Percentiles rank a stretch among this genome's conserved stretches.
Conservation (phyloP, 2,329 filamentous ascomycete genomes). For the Teratosphaeria epicoccoides region DNA sequence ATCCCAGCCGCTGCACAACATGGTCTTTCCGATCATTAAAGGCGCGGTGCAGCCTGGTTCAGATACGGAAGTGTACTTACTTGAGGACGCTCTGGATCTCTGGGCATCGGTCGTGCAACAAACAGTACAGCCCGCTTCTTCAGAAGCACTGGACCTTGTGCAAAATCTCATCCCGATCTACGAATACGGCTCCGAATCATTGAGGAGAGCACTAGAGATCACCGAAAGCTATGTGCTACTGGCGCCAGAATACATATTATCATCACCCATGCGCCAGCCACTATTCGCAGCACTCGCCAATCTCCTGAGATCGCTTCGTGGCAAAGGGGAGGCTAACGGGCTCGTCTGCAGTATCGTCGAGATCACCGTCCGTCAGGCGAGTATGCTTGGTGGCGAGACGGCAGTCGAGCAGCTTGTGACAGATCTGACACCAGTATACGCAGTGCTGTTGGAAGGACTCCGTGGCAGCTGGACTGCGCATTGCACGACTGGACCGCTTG, state of each 20-base stretch:
- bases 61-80: constrained; percentile 63
- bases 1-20: constrained; percentile 65
- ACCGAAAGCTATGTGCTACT: constrained; percentile 40
- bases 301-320: constrained; percentile 30
- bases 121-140: constrained; percentile 34
- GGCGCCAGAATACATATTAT: constrained; percentile 36
- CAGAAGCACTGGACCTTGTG: constrained; percentile 33
- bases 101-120: constrained; percentile 70
- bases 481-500: constrained; percentile 72
- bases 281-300: constrained; percentile 31
- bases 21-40: constrained; percentile 72
- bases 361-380: constrained; percentile 39
- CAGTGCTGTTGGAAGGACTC: constrained; percentile 39
- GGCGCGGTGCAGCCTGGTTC: constrained; percentile 70
- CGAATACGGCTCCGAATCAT: constrained; percentile 38
- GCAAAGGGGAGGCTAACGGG: constrained; percentile 40
- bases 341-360: constrained; percentile 38
- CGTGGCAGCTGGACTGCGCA: constrained; percentile 51
- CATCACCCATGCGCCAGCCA: constrained; percentile 29
- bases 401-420: constrained; percentile 42
- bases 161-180: constrained; percentile 38
- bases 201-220: constrained; percentile 40
- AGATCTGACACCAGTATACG: constrained; percentile 37
- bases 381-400: constrained; percentile 41
- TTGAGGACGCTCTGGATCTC: constrained; percentile 84